phyloP scores from a whole-genome alignment of 164 flowering plant species.

The Kalanchoe fedtschenkoi region DNA sequence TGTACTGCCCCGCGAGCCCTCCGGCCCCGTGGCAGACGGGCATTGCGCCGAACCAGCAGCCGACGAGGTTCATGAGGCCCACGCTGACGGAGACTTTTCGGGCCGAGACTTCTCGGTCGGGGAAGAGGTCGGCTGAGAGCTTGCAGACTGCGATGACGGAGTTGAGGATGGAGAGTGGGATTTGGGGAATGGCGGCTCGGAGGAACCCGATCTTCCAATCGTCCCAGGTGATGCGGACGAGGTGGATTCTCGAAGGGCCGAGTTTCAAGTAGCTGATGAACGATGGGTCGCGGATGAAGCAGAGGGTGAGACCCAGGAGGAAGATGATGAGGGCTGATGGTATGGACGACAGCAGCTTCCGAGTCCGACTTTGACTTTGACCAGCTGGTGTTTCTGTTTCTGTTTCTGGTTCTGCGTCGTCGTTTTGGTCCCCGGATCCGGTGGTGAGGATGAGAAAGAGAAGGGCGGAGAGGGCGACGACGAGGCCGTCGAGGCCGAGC shows the following conservation, averaged over 20 bases:
- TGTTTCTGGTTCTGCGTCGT: neutral
- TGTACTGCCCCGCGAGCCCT: constrained; percentile 75
- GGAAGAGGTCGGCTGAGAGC: constrained; percentile 64
- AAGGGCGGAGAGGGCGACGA: constrained; percentile 48
- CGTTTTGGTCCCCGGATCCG: constrained; percentile 37
- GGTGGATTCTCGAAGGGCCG: constrained; percentile 52
- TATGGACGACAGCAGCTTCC: constrained; percentile 32
- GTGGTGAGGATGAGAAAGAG: constrained; percentile 43
- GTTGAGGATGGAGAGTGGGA: constrained; percentile 65
- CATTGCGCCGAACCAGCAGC: constrained; percentile 92
- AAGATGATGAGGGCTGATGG: constrained; percentile 70
- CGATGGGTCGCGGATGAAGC: constrained; percentile 63
- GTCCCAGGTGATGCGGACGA: constrained; percentile 49
- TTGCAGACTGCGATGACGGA: constrained; percentile 86
- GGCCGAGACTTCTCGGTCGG: constrained; percentile 51
- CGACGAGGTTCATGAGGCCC: constrained; percentile 65
- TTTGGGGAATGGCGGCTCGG: constrained; percentile 73
- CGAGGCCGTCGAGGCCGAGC: constrained; percentile 71
- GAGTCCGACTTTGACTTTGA: constrained; percentile 8
- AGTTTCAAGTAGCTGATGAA: constrained; percentile 37
- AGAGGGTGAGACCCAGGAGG: constrained; percentile 42
- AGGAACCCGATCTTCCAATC: constrained; percentile 79
- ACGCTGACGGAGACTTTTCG: constrained; percentile 63
- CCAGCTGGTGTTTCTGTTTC: neutral
- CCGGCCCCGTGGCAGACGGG: constrained; percentile 89